Base-by-base conservation (phyloP, 23 red algal genomes). In the Gracilaria gracilis region DNA sequence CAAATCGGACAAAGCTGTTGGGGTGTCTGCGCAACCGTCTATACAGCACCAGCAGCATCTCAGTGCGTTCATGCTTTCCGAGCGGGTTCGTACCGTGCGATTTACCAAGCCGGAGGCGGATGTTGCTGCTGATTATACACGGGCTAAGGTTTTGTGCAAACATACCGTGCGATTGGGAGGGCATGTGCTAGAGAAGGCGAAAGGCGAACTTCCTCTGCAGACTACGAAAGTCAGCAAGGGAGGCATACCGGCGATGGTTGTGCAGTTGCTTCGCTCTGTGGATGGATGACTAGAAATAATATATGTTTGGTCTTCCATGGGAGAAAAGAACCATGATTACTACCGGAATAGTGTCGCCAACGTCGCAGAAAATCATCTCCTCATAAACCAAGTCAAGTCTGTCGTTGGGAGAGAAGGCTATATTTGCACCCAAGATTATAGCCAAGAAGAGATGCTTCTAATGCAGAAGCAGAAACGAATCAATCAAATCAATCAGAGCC, bases 361-460 rank as follows among this genome's bases (percentile, higher is more conserved):
- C 51, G 65, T 71, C 32, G 57, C 81, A 65, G 77, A 92, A 59
- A 79, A 66, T 28, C 55, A 92, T 61, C 11, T 14, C 23, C 80
- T 92, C 81, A 48, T 92, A 20, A 40, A 83, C 32, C 89, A 92
- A 77, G 80, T 83, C 50, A 83, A 84, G 48, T 39, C 47, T 37
- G 48, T 84, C 0, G 37, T 78, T 25, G 15, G 67, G 19, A 76
- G 55, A 27, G 89, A 92, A 62, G 79, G 89, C 15, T 75, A 75
- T 47, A 44, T 83, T 71, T 83, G 77, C 47, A 39, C 53, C 25
- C 66, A 84, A 49, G 89, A 92, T 64, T 25, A 54, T 62, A 76
- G 48, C 34, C 46, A 70, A 61, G 36, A 77, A 83, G 51, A 84
- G 28, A 44, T 79, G 28, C 36, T 54, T 70, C 48, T 33, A 31